These are phyloP conservation scores for Zizania latifolia DNA, from an alignment of 176 grass and related monocot species.

Conservation along the genomic window DNA sequence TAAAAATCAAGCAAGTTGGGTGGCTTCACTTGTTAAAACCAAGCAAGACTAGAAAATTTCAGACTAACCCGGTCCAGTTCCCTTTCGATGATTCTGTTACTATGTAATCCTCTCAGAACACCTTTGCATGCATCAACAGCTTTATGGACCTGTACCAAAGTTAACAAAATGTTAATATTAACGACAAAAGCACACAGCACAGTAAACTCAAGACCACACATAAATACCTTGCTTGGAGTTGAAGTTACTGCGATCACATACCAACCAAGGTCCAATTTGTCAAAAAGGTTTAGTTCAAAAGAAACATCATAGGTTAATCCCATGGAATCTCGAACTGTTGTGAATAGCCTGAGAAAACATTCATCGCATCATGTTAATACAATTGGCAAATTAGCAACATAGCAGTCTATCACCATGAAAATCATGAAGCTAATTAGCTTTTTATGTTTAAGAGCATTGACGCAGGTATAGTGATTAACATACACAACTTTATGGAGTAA, in stretches of 20 bases:
- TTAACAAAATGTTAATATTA: conserved; percentile 11
- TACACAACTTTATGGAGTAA: too few relatives aligned
- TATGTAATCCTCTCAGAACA: conserved; percentile 86
- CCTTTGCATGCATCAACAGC: conserved; percentile 99
- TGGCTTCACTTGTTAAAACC: conserved; percentile 10
- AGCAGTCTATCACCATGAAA: neutral
- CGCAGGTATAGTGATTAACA: neutral
- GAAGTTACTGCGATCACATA: conserved; percentile 95
- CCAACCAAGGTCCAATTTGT: conserved; percentile 93
- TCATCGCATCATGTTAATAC: conserved; percentile 14
- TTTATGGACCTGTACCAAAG: conserved; percentile 61
- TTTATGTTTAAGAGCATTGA: neutral
- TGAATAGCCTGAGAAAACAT: conserved; percentile 73
- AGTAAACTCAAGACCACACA: neutral
- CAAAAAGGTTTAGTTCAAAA: conserved; percentile 97
- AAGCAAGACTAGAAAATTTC: neutral
- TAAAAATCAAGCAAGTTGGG: conserved; percentile 3
- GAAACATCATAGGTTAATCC: conserved; percentile 98
- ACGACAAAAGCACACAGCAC: neutral
- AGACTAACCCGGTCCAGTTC: conserved; percentile 82
- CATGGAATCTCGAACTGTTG: conserved; percentile 90
- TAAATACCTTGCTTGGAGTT: conserved; percentile 77
- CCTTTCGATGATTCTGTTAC: conserved; percentile 76
- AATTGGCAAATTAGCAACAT: conserved; percentile 1
- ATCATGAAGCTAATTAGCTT: neutral